phyloP scores from a whole-genome alignment of 345 rosid species.

The Raphanus sativus region DNA sequence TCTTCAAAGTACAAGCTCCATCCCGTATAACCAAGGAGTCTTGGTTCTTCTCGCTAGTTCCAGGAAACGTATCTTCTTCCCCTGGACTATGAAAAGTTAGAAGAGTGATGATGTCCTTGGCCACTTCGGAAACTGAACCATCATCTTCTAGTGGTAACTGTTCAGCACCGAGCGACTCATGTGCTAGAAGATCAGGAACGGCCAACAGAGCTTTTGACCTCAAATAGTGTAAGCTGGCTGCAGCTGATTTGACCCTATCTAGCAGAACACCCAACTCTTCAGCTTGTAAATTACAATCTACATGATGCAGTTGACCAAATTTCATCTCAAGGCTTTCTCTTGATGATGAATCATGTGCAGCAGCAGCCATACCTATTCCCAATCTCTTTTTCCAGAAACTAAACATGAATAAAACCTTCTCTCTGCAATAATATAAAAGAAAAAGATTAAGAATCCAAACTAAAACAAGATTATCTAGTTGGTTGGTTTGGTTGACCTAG shows the following conservation, averaged over 20 bases:
- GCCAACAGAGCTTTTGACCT: constrained; percentile 74
- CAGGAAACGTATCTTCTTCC: constrained; percentile 44
- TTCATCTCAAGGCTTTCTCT: constrained; percentile 50
- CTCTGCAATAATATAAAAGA: constrained; percentile 8
- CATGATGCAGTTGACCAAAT: constrained; percentile 40
- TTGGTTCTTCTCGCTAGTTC: constrained; percentile 42
- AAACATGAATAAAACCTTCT: constrained; percentile 6
- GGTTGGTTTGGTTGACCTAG: constrained; percentile 4
- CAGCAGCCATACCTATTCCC: constrained; percentile 54
- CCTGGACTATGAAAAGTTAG: constrained; percentile 32
- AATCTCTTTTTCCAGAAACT: constrained; percentile 27
- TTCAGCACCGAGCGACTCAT: constrained; percentile 55
- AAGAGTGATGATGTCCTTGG: constrained; percentile 50
- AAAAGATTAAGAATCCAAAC: not conserved
- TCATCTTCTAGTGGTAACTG: constrained; percentile 54
- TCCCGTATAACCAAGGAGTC: constrained; percentile 55
- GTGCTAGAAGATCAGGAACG: constrained; percentile 54
- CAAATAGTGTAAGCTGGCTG: constrained; percentile 56
- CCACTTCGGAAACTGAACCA: constrained; percentile 49
- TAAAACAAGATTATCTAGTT: constrained; percentile 12
- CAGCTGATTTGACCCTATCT: constrained; percentile 61
- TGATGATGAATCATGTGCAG: constrained; percentile 42
- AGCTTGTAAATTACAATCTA: constrained; percentile 49
- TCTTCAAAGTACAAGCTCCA: constrained; percentile 53
- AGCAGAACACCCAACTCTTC: constrained; percentile 67